Base-by-base conservation (phyloP, 495 filamentous ascomycete genomes). In the Neurospora sp. region DNA sequence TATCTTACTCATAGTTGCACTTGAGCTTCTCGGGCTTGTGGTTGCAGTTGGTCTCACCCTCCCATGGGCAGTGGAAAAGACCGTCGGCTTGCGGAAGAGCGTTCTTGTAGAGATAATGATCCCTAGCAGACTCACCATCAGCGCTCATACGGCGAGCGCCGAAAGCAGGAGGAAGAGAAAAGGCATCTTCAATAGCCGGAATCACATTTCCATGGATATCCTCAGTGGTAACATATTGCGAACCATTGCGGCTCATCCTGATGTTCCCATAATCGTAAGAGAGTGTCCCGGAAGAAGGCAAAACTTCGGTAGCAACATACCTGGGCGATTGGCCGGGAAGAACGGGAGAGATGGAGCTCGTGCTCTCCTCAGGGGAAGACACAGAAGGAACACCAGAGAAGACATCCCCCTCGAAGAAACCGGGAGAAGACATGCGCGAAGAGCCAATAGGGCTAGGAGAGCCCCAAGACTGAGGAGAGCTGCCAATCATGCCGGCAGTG, bases 1-100 rank as follows among this genome's bases (percentile, higher is more conserved):
- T 41, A 38, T 78, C 91, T 88, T 91, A 94, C 94, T 97, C 93
- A 81, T 97, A 98, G 82, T 96, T 94, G 89, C 94, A 98, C 87
- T 97, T 97, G 74, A 97, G 91, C 81, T 93, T 94, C 75, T 93
- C 94, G 27, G 93, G 89, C 77, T 91, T 90, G 86, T 96, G 93
- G 79, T 87, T 90, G 88, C 94, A 96, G 73, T 86, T 88, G 53
- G 89, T 83, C 74, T 92, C 86, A 80, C 88, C 88, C 81, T 92
- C 90, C 84, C 89, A 94, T 31, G 94, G 94, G 88, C 94, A 98
- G 84, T 96, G 92, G 82, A 94, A 98, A 69, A 95, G 87, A 79
- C 91, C 92, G 83, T 96, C 92, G 74, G 83, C 83, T 53, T 89
- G 77, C 40, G 86, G 86, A 61, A 88, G 88, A 59, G 87, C 86